Percentiles rank a stretch among this genome's conserved stretches.
Conservation (phyloP, 768 basidiomycete species). For the Termitomyces sp. region DNA sequence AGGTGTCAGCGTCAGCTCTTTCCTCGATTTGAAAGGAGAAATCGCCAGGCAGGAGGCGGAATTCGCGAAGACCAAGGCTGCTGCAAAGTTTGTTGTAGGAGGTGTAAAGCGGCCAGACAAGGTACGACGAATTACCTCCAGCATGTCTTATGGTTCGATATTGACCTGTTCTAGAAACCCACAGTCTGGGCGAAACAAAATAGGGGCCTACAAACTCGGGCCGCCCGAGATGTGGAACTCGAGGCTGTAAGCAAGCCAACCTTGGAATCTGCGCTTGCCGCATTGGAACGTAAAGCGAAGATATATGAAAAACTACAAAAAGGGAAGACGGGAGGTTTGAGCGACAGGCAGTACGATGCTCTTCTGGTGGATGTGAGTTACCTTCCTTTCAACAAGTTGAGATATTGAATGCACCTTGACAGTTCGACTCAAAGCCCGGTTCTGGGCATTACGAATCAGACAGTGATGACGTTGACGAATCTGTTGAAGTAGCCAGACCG, state of each 20-base stretch:
- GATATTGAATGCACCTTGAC: background rate
- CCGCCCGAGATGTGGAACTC: slow-evolving; percentile 61
- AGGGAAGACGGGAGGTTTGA: slow-evolving; percentile 75
- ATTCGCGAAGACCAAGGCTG: slow-evolving; percentile 50
- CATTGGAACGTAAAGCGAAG: slow-evolving; percentile 71
- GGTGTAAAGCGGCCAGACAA: slow-evolving; percentile 66
- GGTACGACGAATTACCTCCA: slow-evolving; percentile 29
- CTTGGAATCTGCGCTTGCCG: slow-evolving; percentile 63
- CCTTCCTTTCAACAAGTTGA: background rate
- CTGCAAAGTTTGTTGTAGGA: slow-evolving; percentile 53
- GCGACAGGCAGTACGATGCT: slow-evolving; percentile 64
- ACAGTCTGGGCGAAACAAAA: slow-evolving; percentile 74
- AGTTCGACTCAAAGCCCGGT: slow-evolving; percentile 63
- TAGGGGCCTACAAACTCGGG: slow-evolving; percentile 62
- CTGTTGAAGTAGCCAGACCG: slow-evolving; percentile 52
- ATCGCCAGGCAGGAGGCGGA: slow-evolving; percentile 58
- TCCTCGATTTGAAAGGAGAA: slow-evolving; percentile 79
- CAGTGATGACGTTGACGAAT: slow-evolving; percentile 77
- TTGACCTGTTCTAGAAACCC: slow-evolving; percentile 47
- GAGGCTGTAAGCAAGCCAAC: slow-evolving; percentile 66
- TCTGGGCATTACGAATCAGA: slow-evolving; percentile 55
- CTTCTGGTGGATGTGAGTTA: slow-evolving; percentile 71
- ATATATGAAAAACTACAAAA: slow-evolving; percentile 74
- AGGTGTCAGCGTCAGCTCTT: slow-evolving; percentile 67
- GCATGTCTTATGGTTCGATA: background rate